Evolutionary conservation across 1,139 yeast species (phyloP).

Genomic region (Sugiyamaella xylanicola): DNA sequence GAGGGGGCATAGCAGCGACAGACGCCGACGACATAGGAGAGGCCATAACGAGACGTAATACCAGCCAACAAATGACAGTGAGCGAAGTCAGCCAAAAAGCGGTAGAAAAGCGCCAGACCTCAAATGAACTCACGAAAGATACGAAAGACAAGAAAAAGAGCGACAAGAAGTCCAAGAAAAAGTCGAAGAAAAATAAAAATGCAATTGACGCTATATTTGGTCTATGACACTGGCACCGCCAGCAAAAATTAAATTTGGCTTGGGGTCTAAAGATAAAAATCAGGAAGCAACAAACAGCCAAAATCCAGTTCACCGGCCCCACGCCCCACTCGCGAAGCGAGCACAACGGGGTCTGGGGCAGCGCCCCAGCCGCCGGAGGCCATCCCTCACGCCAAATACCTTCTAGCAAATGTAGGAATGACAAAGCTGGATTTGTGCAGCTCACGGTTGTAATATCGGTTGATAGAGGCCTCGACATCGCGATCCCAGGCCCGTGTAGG

Average conservation of each 20-base stretch:
- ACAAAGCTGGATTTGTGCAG: slow-evolving; percentile 82
- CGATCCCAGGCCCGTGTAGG: slow-evolving; percentile 58
- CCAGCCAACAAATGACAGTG: too few species aligned
- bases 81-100: background rate
- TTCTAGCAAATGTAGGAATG: slow-evolving; percentile 82
- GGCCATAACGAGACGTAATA: background rate
- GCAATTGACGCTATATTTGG: slow-evolving; percentile 43
- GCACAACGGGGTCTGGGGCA: background rate
- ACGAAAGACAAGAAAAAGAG: slow-evolving; percentile 10
- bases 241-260: too few species aligned
- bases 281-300: too few species aligned
- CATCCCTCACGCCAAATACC: slow-evolving; percentile 26
- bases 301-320: too few species aligned
- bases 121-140: background rate
- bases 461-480: slow-evolving; percentile 54
- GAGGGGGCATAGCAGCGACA: background rate
- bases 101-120: background rate
- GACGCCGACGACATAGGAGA: slow-evolving; percentile 13
- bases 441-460: slow-evolving; percentile 70
- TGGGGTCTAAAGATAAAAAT: too few species aligned
- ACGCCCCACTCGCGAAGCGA: background rate
- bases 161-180: slow-evolving; percentile 27
- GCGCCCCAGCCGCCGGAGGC: background rate
- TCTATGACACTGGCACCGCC: background rate
- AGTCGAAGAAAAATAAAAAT: slow-evolving; percentile 31